Evolutionary conservation across 176 grass and related monocot species (phyloP), one percentile per base, ranked within the genome.

Genomic region (Aegilops umbellulata): DNA sequence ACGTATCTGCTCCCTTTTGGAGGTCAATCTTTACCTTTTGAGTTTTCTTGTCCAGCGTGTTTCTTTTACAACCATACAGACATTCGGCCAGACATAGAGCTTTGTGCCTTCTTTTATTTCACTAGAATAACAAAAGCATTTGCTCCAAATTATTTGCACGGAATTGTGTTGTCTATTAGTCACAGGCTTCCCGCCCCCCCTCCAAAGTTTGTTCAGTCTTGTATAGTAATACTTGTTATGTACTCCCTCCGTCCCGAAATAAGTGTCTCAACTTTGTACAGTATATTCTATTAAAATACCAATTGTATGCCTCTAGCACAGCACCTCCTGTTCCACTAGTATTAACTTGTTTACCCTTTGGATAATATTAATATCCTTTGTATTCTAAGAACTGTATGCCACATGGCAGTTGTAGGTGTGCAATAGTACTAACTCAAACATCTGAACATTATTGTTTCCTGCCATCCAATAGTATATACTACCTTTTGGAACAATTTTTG

Each of bases 1-100:
- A 32, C 87, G 92, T 46, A 92, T 95, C 69, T 95, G 97, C 82
- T 94, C 87, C 63, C 90, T 94, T 88, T 90, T 98, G 83, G 94
- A 98, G 94, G 94, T 98, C 14, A 84, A 58, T 15, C 63, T 80
- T 62, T 86, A 8, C 15, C 9, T n/a, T 16, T 11, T 58, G 17
- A 58, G 17, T 61, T 64, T 75, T 78, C 55, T 79, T 73, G 17
- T 76, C 65, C 61, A 39, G 13, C 2, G 20, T 41, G 30, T 51
- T 77, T 84, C 11, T 76, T 79, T 79, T 4, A 47, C 38, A 76
- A 70, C 69, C 61, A 24, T 82, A 25, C 19, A 80, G 77, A 23
- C 51, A 13, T 58, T 67, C 3, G 2, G n/a, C 14, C 38, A 69
- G 65, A 55, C 32, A 60, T 69, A 29, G 63, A 44, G 10, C 11